These are phyloP conservation scores for Phaffomyces antillensis DNA, from an alignment of 805 yeast species.

Conservation along the genomic window DNA sequence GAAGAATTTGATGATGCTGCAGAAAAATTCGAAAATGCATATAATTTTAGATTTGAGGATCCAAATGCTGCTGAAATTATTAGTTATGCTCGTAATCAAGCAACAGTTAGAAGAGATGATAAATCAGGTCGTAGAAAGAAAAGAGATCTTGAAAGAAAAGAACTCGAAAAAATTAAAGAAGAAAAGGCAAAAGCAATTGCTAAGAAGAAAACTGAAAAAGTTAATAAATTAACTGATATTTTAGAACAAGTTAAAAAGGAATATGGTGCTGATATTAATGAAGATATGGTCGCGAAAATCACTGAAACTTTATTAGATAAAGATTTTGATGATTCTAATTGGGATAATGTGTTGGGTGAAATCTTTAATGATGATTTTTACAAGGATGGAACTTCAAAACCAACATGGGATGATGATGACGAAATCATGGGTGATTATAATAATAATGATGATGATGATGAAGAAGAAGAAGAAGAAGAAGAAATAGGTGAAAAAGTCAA, in stretches of 20 bases:
- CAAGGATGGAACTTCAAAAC: slow-evolving; percentile 46
- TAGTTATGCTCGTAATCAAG: slow-evolving; percentile 91
- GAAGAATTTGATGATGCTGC: slow-evolving; percentile 90
- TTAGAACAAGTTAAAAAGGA: slow-evolving; percentile 34
- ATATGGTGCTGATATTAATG: slow-evolving; percentile 43
- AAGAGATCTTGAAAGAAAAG: slow-evolving; percentile 63
- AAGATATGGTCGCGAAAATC: slow-evolving; percentile 53
- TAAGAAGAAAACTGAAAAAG: slow-evolving; percentile 67
- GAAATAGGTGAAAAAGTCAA: slow-evolving; percentile 33
- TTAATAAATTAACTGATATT: slow-evolving; percentile 71
- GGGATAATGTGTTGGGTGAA: slow-evolving; percentile 83
- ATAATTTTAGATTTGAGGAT: slow-evolving; percentile 92
- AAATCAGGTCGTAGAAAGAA: slow-evolving; percentile 71
- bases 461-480: slow-evolving; percentile 27
- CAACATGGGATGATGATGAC: slow-evolving; percentile 60
- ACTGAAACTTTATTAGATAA: slow-evolving; percentile 74
- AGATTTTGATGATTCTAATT: slow-evolving; percentile 83
- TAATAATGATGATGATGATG: slow-evolving; percentile 28
- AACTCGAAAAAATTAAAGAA: slow-evolving; percentile 41
- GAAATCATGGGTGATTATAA: slow-evolving; percentile 41
- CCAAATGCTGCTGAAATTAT: slow-evolving; percentile 86
- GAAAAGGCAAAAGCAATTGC: slow-evolving; percentile 55
- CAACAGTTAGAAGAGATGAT: slow-evolving; percentile 79
- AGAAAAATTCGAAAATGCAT: slow-evolving; percentile 85
- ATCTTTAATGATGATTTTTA: slow-evolving; percentile 83